phyloP scores from a whole-genome alignment of 176 grass and related monocot species.

The Musa beccarii region DNA sequence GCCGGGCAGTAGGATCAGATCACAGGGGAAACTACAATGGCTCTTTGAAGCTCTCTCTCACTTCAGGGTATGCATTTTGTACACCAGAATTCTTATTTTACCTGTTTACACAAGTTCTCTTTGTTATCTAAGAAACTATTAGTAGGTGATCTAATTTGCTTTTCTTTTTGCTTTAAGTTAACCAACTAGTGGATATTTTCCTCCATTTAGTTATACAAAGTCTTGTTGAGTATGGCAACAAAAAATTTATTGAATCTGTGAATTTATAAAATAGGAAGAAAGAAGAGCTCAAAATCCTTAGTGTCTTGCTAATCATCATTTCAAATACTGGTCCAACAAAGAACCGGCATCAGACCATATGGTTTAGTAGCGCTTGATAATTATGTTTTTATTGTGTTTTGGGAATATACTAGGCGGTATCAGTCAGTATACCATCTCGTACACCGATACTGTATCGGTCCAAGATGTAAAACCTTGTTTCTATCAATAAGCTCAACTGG shows the following conservation, averaged over 20 bases:
- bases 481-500: neutral
- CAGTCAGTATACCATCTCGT: too few species aligned
- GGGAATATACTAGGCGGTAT: too few species aligned
- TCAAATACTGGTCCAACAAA: too few species aligned
- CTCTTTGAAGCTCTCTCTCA: conserved; percentile 58
- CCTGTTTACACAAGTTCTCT: neutral
- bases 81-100: neutral
- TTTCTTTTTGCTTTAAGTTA: neutral
- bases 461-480: too few species aligned
- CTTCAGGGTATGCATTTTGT: conserved; percentile 51
- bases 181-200: neutral
- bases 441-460: too few species aligned
- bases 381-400: too few species aligned
- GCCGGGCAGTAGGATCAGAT: conserved; percentile 53
- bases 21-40: conserved; percentile 60
- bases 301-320: neutral
- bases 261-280: neutral
- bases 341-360: too few species aligned
- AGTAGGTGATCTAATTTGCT: neutral
- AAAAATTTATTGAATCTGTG: neutral
- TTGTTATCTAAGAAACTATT: neutral
- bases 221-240: neutral
- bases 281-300: neutral
- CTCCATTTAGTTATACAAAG: neutral
- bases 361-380: too few species aligned